Evolutionary conservation across 2,329 filamentous ascomycete species (phyloP), one percentile per base, ranked within the genome.

Genomic region (Alternaria triticina): DNA sequence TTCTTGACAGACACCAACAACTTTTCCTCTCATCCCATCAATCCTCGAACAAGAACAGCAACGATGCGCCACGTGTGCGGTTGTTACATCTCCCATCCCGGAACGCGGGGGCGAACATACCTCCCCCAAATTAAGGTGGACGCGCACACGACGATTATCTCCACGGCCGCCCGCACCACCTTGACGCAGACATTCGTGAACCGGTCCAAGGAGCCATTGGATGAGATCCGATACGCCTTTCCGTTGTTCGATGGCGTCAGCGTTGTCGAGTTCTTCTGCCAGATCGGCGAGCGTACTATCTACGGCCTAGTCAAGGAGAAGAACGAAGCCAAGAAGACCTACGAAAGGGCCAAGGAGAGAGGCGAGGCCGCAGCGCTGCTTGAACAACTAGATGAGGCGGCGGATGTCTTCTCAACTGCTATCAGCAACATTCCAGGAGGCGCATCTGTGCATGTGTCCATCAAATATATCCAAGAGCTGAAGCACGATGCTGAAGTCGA

Each of bases 241-340:
- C 59, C 59, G 4, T 20, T 59, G 20, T 62, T 59, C 11, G 59
- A 62, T 4, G 59, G 59, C 17, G 43, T 62, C 13, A 62, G 59
- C 17, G 54, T 62, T 25, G 59, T 62, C 11, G 59, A 62, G 3
- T 62, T 62, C 30, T 44, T 54, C 22, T 62, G 59, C 28, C 43
- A 59, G 6, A 36, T 59, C 4, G 59, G 55, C 6, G 30, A 59
- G 12, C 55, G 59, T 33, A 62, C 55, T 0, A 62, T 62, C 17
- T 62, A 59, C n/a, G 59, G 55, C 11, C 30, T 62, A 10, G 59
- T 62, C 4, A 62, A 62, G 20, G 59, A 62, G 20, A 62, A 49
- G 25, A 47, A 40, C 17, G 55, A 59, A 27, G 55, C 59, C 23
- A 58, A 13, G 20, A 62, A 54, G 23, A 62, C 55, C 4, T 62